These are phyloP conservation scores for Chlorella sp. DNA, from an alignment of 139 green algal species.

Conservation along the genomic window DNA sequence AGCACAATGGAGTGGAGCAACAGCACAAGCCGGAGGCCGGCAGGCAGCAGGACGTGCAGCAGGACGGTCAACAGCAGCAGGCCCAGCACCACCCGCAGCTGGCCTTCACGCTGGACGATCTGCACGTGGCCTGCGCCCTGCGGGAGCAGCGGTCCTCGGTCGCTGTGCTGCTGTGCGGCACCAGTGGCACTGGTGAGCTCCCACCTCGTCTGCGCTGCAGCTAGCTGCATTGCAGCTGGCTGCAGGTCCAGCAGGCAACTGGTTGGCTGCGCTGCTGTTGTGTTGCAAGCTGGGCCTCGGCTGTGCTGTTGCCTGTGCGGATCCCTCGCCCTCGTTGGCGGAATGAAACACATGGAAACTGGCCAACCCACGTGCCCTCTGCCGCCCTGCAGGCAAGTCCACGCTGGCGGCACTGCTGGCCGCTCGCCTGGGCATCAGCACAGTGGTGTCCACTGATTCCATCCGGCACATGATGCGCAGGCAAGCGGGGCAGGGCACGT, in stretches of 20 bases:
- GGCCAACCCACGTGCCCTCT: too few species aligned
- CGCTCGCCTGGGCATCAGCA: slow-evolving; percentile 85
- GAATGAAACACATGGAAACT: too few species aligned
- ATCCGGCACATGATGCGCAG: slow-evolving; percentile 86
- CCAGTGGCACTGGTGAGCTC: slow-evolving; percentile 63
- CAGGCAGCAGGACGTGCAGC: not conserved
- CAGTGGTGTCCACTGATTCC: slow-evolving; percentile 91
- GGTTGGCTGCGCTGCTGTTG: too few species aligned
- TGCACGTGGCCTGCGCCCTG: slow-evolving; percentile 30
- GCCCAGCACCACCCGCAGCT: not conserved
- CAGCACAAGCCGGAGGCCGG: not conserved
- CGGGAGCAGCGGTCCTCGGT: slow-evolving; percentile 20
- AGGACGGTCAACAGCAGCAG: not conserved
- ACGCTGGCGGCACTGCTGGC: slow-evolving; percentile 93
- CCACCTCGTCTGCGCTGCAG: not conserved
- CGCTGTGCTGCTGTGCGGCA: slow-evolving; percentile 48
- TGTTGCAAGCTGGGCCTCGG: too few species aligned
- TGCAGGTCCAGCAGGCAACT: too few species aligned
- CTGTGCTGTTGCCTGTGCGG: too few species aligned
- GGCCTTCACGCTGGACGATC: not conserved
- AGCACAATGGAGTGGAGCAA: not conserved
- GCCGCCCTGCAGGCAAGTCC: slow-evolving; percentile 78
- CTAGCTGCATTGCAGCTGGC: not conserved
- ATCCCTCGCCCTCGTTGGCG: too few species aligned
- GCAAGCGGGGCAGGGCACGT: too few species aligned